Base-by-base conservation (phyloP, 31 red algal genomes). In the Odonthalia washingtoniensis region DNA sequence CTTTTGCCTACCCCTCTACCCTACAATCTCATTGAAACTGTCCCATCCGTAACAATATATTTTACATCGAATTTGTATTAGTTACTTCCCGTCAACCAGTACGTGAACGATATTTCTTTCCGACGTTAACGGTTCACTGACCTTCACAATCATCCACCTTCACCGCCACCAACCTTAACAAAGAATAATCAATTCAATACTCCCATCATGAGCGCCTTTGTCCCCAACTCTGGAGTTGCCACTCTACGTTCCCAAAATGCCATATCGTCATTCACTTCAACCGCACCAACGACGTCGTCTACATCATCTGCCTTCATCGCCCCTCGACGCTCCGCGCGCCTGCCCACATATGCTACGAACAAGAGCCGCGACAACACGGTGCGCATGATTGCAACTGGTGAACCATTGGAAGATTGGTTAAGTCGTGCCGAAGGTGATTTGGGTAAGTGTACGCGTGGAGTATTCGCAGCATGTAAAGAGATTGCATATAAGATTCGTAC, bases 401-500 rank as follows among this genome's bases (percentile, higher is more conserved):
- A 90, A 75, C 77, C 87, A 40, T 77, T 96, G 42, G 94, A 96
- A 67, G 94, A 96, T 75, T 96, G 87, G 87, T 69, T 96, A 21
- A 16, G 77, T 18, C 77, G 80, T 37, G 81, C 75, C 69, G 92
- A 97, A 43, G 78, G 81, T 14, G 85, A 94, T 78, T 83, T 98
- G 30, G 85, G 81, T 66, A 85, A 84, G 75, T 94, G 91, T 74
- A 91, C 95, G 4, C 87, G 87, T 38, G 86, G 91, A 57, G 88
- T 98, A 39, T 98, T 98, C 70, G 81, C 88, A 31, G 95, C 97
- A 18, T 98, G 97, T 83, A 98, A 98, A 81, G 97, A 96, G 74
- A 89, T 98, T 53, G 94, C 94, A 4, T 98, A 98, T 87, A 95
- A 98, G 91, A 94, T 98, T 65, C 89, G 97, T 41, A 98, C 97